Percentiles rank a stretch among this genome's conserved stretches.
These are phyloP conservation scores for Luffa aegyptiaca DNA, from an alignment of 306 rosid species.

Conservation along the genomic window DNA sequence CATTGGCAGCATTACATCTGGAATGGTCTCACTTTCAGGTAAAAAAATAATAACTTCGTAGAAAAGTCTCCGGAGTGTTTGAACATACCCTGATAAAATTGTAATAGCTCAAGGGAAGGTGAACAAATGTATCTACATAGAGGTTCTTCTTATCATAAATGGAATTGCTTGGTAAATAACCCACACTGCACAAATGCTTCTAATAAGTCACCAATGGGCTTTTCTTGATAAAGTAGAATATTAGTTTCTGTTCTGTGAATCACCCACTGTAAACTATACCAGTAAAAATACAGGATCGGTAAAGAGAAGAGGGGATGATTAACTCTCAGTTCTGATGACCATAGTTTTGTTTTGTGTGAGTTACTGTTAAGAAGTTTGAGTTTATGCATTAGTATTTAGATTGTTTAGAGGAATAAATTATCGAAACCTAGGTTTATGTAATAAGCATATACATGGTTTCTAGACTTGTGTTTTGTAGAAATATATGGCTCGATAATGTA, in stretches of 20 bases:
- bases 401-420: not conserved
- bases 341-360: not conserved
- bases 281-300: not conserved
- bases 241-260: not conserved
- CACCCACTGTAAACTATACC: too few species aligned
- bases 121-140: constrained; percentile 37
- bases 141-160: constrained; percentile 47
- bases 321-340: not conserved
- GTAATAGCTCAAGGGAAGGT: constrained; percentile 59
- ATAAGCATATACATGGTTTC: not conserved
- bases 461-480: not conserved
- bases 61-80: not conserved
- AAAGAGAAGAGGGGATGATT: not conserved
- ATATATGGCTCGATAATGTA: not conserved
- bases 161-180: constrained; percentile 74
- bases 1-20: not conserved
- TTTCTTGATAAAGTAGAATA: not conserved
- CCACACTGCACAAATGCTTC: constrained; percentile 49
- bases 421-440: not conserved
- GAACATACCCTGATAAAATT: constrained; percentile 58
- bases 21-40: not conserved
- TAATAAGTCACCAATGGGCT: not conserved
- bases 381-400: not conserved
- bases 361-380: not conserved
- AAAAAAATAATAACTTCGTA: not conserved